Conservation (phyloP, 192 early-diverging fungal species). For the Umbelopsis isabellina region DNA sequence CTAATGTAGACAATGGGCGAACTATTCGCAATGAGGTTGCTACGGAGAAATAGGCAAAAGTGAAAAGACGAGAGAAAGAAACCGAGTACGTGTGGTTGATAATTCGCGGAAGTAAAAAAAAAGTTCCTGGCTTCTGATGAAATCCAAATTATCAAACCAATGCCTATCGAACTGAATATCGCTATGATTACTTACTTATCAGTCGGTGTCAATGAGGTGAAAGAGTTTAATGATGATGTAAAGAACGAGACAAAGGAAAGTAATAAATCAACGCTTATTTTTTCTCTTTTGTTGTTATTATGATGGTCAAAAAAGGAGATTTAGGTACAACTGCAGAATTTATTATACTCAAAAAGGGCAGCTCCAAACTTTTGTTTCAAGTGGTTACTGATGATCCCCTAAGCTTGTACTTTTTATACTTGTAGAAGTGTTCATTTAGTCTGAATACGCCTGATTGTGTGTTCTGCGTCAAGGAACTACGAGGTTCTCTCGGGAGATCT, state of each 20-base stretch:
- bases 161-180: too few species aligned
- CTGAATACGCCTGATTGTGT: too few species aligned
- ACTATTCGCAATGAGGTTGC: background rate
- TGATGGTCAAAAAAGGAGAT: slow-evolving; percentile 20
- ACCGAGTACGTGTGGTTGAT: background rate
- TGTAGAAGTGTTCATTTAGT: too few species aligned
- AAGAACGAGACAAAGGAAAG: background rate
- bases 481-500: too few species aligned
- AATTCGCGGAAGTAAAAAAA: background rate
- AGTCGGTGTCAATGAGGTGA: background rate
- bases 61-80: background rate
- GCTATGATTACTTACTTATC: background rate
- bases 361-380: background rate
- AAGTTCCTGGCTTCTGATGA: too few species aligned
- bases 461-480: too few species aligned
- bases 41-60: slow-evolving; percentile 18
- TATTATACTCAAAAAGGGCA: background rate
- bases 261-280: background rate
- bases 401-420: too few species aligned
- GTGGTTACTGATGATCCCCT: background rate
- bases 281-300: slow-evolving; percentile 13
- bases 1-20: background rate
- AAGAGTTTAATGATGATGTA: background rate
- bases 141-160: too few species aligned
- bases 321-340: background rate